Conservation (phyloP, 306 rosid genomes). For the Cotoneaster glaucophyllus region DNA sequence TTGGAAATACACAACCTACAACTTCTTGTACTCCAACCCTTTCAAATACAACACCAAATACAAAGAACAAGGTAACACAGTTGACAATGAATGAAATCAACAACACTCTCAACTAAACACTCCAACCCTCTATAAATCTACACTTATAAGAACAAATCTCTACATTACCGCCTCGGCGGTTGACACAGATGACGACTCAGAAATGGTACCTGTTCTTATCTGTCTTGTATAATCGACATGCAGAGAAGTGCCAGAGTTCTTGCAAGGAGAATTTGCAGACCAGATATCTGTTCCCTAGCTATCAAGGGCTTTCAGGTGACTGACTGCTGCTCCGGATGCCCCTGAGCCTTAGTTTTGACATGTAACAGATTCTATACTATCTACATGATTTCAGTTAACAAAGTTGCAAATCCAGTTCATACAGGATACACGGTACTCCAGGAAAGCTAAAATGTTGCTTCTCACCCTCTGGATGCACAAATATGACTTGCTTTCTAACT, state of each 20-base stretch:
- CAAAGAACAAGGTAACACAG: not conserved
- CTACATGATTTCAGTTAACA: conserved; percentile 25
- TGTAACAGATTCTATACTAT: conserved; percentile 18
- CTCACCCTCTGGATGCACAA: conserved; percentile 6
- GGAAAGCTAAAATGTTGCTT: conserved; percentile 6
- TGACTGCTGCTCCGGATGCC: conserved; percentile 2
- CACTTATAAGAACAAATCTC: conserved; percentile 1
- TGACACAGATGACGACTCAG: conserved; percentile 8
- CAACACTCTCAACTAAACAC: conserved; percentile 46
- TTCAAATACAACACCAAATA: conserved; percentile 14
- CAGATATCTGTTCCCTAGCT: conserved; percentile 18
- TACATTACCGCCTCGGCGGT: not conserved
- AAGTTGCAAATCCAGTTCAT: conserved; percentile 27
- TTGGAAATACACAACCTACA: not conserved
- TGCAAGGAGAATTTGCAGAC: conserved; percentile 28
- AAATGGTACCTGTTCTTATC: not conserved
- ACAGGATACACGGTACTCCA: conserved; percentile 16
- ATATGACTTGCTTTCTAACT: conserved; percentile 1
- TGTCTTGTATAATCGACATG: conserved; percentile 3
- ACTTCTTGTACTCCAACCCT: not conserved
- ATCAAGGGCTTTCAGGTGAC: conserved; percentile 18
- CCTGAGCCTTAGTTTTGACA: not conserved
- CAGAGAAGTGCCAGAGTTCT: conserved; percentile 21
- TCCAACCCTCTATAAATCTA: conserved; percentile 40
- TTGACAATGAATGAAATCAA: conserved; percentile 36